Base-by-base conservation (phyloP, 768 basidiomycete species). In the Pleurotus ostreatus region DNA sequence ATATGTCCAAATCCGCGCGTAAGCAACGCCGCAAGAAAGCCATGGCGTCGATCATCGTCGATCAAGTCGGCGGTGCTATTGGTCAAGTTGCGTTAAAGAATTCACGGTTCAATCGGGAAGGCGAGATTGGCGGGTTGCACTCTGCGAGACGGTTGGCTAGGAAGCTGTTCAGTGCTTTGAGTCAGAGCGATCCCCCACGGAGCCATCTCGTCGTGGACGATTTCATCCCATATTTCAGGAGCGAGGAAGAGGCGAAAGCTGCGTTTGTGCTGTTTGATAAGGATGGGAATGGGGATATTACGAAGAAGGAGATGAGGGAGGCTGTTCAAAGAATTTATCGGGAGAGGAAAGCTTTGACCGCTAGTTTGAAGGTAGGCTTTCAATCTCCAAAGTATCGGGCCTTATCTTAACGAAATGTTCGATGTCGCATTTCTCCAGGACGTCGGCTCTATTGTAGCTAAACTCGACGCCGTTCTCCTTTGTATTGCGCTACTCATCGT, bases 281-380 rank as follows among this genome's bases (percentile, higher is more conserved):
- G 65, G 89, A 91, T 65, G 84, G 78, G n/a, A 92, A 92, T 63
- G 90, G 89, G 8, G 89, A 92, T 61, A 86, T 92, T 46, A 78
- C 76, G 2, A 90, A 84, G 65, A 75, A 72, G 16, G 90, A 92
- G 68, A 92, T 92, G 88, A 80, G 90, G 34, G 87, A 89, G 63
- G 87, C 86, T 1, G 89, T 92, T 5, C 86, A 88, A 60, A 74
- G 88, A 38, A 90, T 92, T 45, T 92, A 92, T 63, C 76, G 80
- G 47, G 89, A 92, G 66, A 80, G 89, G 15, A 91, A 88, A 64
- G 76, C 87, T 0, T 70, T 92, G 37, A 82, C 79, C 2, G 76
- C 86, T 16, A 81, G 86, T 61, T 74, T 92, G 38, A 90, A 90
- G 75, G 88, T 82, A 37, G 9, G 15, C 2, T 25, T 20, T 25